Base-by-base conservation (phyloP, 2,329 filamentous ascomycete genomes). In the Fusarium pilosicola region DNA sequence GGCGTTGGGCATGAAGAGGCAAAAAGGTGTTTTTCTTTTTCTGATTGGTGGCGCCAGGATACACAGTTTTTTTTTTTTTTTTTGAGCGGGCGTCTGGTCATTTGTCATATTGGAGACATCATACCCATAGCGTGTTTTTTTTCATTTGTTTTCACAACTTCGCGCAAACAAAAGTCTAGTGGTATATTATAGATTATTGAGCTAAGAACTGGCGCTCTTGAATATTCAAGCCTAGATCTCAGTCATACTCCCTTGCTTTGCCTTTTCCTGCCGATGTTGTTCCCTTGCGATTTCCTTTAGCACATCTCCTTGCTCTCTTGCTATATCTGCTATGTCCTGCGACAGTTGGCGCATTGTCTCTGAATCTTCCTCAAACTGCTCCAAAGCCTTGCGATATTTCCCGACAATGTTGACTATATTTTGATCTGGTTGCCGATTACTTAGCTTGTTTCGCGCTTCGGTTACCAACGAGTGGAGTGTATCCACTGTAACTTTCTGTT, bases 1-100 rank as follows among this genome's bases (percentile, higher is more conserved):
- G n/a, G 34, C 10, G 30, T 46, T 18, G 38, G 26, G 39, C 91
- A 90, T 17, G 90, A 85, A 32, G 89, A 87, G 69, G 18, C 85
- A 74, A 59, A 69, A 51, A 57, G 32, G 34, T 67, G 41, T 15
- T 44, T 48, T 46, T 34, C 32, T 15, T 46, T 58, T 67, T 52
- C 17, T 52, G 28, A 41, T 62, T 56, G 42, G 39, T 26, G 30
- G 41, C 55, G 42, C 32, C 12, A 22, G 32, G n/a, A 62, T 42
- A 56, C 24, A 34, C 26, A 24, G 44, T 12, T 12, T 48, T 54
- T 15, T 8, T 4, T 8, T 4, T 6, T 39, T 22, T 22, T 59
- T 30, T 30, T 30, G 24, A 55, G 34, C 24, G 15, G 44, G 56
- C 26, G 56, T 59, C 17, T 52, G 18, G 26, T 7, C 6, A 24